phyloP scores from a whole-genome alignment of 768 basidiomycete genomes.

The Serendipita indica region DNA sequence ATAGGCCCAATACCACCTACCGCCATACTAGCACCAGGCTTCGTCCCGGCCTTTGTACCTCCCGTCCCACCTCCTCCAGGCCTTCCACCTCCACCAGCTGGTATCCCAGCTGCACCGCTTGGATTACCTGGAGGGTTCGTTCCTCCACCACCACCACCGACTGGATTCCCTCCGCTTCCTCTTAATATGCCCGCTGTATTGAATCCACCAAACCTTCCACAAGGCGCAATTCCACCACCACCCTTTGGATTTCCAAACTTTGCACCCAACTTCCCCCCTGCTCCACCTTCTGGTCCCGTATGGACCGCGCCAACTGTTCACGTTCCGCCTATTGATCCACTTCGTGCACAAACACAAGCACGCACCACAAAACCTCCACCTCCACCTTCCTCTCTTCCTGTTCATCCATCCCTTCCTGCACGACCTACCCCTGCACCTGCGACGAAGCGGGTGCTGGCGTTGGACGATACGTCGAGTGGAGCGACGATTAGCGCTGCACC shows the following conservation, averaged over 20 bases:
- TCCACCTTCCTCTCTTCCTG: slow-evolving; percentile 54
- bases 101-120: slow-evolving; percentile 12
- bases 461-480: slow-evolving; percentile 27
- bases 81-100: slow-evolving; percentile 8
- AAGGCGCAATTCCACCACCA: slow-evolving; percentile 10
- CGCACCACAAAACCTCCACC: slow-evolving; percentile 21
- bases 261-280: slow-evolving; percentile 18
- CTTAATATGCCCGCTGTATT: slow-evolving; percentile 15
- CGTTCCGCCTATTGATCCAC: slow-evolving; percentile 17
- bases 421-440: slow-evolving; percentile 17
- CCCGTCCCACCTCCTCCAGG: slow-evolving; percentile 11
- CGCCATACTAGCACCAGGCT: slow-evolving; percentile 3
- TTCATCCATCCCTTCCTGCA: slow-evolving; percentile 17
- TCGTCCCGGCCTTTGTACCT: slow-evolving; percentile 3
- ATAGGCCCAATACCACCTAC: not conserved
- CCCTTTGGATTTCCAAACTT: slow-evolving; percentile 21
- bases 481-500: slow-evolving; percentile 77
- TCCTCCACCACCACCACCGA: slow-evolving; percentile 10
- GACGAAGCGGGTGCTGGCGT: slow-evolving; percentile 14
- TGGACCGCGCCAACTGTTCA: not conserved
- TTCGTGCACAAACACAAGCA: slow-evolving; percentile 9
- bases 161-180: slow-evolving; percentile 17
- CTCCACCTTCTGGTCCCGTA: slow-evolving; percentile 18
- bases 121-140: slow-evolving; percentile 17
- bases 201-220: slow-evolving; percentile 14